Conservation (phyloP, 768 basidiomycete genomes). For the Podaxis rugospora region DNA sequence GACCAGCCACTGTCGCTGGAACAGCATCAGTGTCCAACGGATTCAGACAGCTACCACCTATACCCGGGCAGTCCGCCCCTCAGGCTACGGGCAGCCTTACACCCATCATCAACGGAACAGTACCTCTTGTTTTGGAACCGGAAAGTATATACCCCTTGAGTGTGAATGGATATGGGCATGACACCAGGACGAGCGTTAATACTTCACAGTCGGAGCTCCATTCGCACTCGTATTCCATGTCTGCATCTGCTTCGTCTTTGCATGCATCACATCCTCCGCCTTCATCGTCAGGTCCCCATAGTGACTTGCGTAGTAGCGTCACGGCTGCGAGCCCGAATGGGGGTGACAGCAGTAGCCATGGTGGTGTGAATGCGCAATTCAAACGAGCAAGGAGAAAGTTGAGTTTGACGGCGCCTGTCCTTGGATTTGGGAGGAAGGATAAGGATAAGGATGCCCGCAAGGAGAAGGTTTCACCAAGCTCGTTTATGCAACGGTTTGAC, state of each 20-base stretch:
- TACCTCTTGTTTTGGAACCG: constrained; percentile 7
- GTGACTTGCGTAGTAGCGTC: constrained; percentile 17
- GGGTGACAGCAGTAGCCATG: neutral
- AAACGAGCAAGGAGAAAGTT: constrained; percentile 55
- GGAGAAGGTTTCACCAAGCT: constrained; percentile 17
- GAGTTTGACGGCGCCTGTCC: constrained; percentile 60
- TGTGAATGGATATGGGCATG: neutral
- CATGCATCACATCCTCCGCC: constrained; percentile 14
- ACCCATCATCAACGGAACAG: constrained; percentile 7
- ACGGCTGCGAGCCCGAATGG: constrained; percentile 11
- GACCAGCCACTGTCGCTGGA: constrained; percentile 7
- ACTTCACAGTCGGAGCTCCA: constrained; percentile 7
- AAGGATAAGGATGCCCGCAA: constrained; percentile 36
- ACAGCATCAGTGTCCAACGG: neutral
- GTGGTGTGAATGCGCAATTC: constrained; percentile 18
- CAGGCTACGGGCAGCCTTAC: neutral
- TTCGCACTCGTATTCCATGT: constrained; percentile 2
- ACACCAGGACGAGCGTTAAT: neutral
- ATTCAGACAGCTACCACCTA: constrained; percentile 11
- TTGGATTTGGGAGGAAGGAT: constrained; percentile 53
- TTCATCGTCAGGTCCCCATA: constrained; percentile 19
- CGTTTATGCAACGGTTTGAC: constrained; percentile 13
- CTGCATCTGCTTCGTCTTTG: constrained; percentile 11
- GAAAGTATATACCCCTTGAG: constrained; percentile 2
- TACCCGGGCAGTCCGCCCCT: constrained; percentile 7